Percentiles rank a stretch among this genome's conserved stretches.
phyloP scores from a whole-genome alignment of 2,329 filamentous ascomycete genomes.

The Neoascochyta sp. region DNA sequence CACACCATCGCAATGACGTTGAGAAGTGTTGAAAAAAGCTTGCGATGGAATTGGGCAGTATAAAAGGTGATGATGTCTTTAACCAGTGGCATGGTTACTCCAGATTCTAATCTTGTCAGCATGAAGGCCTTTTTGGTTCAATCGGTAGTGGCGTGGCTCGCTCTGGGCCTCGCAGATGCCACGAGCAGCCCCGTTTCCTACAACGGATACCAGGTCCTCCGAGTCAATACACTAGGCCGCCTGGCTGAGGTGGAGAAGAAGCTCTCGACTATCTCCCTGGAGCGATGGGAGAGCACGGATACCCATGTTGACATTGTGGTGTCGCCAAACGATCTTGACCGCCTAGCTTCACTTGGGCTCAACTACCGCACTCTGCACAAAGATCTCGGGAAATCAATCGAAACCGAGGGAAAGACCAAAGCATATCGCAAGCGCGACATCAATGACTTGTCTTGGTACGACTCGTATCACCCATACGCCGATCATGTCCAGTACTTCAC shows the following conservation, averaged over 20 bases:
- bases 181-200: conserved; percentile 28
- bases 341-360: conserved; percentile 37
- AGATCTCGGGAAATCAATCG: conserved; percentile 43
- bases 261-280: conserved; percentile 33
- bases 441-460: conserved; percentile 15
- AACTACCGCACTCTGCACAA: conserved; percentile 40
- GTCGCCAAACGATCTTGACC: conserved; percentile 33
- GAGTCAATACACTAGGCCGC: conserved; percentile 32
- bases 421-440: conserved; percentile 22
- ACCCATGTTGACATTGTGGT: conserved; percentile 42
- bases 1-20: too few relatives aligned
- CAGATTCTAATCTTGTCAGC: too few relatives aligned
- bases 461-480: conserved; percentile 19
- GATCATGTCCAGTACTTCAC: conserved; percentile 19
- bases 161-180: conserved; percentile 3
- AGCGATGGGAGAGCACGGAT: conserved; percentile 31
- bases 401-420: conserved; percentile 41
- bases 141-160: conserved; percentile 5
- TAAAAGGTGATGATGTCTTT: neutral
- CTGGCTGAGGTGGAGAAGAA: conserved; percentile 29
- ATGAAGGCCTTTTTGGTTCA: conserved; percentile 4
- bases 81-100: neutral
- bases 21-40: neutral
- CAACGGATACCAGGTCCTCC: conserved; percentile 39
- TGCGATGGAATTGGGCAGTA: too few relatives aligned